Evolutionary conservation across 768 basidiomycete genomes (phyloP), one percentile per base, ranked within the genome.

Genomic region (Tubosaeta brunneosetosa): DNA sequence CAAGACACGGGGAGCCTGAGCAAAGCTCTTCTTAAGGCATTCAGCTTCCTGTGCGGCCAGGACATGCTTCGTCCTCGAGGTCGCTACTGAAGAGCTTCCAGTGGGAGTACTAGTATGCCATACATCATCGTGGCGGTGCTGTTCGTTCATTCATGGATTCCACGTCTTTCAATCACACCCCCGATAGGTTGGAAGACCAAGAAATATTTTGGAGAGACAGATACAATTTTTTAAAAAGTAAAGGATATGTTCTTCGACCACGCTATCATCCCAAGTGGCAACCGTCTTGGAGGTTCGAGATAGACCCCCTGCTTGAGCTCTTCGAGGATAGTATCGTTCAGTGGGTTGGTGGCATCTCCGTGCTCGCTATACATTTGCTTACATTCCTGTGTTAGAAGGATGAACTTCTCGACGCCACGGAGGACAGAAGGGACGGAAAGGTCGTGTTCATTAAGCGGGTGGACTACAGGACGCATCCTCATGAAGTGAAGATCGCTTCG

Each of bases 221-320:
- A 4, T 56, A 56, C 12, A n/a, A 40, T 7, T 62, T 56, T 29
- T 58, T 62, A 26, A 49, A 57, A 40, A 52, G 13, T 12, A 51
- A 55, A 8, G 62, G 68, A 0, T 68, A 65, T 19, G 36, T 54
- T 1, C 58, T 72, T 17, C 59, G 66, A 14, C 63, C 61, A 1
- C 58, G 71, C 0, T 64, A 62, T 34, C 52, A 55, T 16, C 62
- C 60, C 0, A 49, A 52, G 7, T 73, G 69, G 70, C 29, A 59
- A 10, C 61, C 70, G 8, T 71, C 67, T 0, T 73, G 71, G 71
- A 50, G 11, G 9, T 29, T 22, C 1, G 8, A 9, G 0, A 22
- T 11, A 0, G 12, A 52, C 12, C 50, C 25, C 12, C 46, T 42
- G 25, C 2, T 16, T 2, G 32, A 4, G 6, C 10, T 19, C 4